Base-by-base conservation (phyloP, 176 grass and related monocot genomes). In the Typha latifolia region DNA sequence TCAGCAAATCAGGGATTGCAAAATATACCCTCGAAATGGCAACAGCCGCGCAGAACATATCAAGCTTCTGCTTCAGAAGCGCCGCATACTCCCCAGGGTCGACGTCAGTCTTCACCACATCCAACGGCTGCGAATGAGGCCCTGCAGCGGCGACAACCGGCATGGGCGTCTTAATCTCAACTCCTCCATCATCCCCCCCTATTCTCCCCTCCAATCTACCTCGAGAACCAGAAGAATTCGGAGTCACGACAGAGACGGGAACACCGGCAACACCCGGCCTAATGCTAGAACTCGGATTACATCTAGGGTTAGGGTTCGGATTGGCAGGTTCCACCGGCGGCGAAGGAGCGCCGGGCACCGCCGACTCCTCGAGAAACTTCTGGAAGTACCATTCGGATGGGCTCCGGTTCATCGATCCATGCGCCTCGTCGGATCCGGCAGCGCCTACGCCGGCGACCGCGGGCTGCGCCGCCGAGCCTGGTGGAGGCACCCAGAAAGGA, bases 11-110 rank as follows among this genome's bases (percentile, higher is more conserved):
- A 10, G 10, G 37, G 5, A 19, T 57, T 14, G 18, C 16, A 57
- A 19, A 8, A 19, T 23, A 11, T 83, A 96, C 91, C 82, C 78
- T 87, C 66, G 87, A 88, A 67, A 82, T 85, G 61, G 78, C 87
- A 16, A 96, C 91, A 14, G 81, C 91, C 57, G 84, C 87, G 74
- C 91, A 96, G 79, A 83, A 85, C 69, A 96, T 70, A 50, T 88
- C 82, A n/a, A 96, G 84, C 73, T 82, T 88, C 84, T 83, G 72
- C 87, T 91, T 96, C 21, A 96, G 82, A 75, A 81, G 53, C 34
- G 66, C 64, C 6, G 82, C 81, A 68, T 81, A 85, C 48, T 84
- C 67, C 29, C 69, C 64, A 0, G 84, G 79, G 52, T 91, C 84
- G 9, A 70, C 69, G 13, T 77, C 74, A 9, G 37, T 43, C 6